phyloP scores from a whole-genome alignment of 192 early-diverging fungal genomes.

The Podila epicladia region DNA sequence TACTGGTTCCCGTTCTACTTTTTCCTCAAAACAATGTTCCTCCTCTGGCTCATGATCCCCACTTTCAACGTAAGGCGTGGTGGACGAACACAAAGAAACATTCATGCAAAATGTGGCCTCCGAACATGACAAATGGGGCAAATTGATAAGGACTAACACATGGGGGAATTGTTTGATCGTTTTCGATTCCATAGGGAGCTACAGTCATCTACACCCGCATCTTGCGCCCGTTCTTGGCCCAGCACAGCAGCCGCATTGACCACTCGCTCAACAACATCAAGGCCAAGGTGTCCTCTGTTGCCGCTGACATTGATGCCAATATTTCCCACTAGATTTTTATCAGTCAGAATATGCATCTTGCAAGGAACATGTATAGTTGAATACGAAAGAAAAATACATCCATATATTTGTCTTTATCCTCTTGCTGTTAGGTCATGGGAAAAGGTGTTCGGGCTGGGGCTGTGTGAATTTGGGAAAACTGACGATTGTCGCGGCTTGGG shows the following conservation, averaged over 20 bases:
- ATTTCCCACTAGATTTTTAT: conserved; percentile 6
- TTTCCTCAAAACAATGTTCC: conserved; percentile 84
- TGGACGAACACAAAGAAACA: background rate
- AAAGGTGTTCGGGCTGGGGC: background rate
- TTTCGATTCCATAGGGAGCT: conserved; percentile 69
- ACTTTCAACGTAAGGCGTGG: conserved; percentile 59
- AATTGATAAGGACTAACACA: background rate
- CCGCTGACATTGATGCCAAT: conserved; percentile 22
- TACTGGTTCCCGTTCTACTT: conserved; percentile 98
- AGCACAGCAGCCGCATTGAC: conserved; percentile 52
- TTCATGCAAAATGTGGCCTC: too few species aligned
- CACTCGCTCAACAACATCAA: conserved; percentile 15
- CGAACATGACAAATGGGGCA: background rate
- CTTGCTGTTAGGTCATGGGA: background rate
- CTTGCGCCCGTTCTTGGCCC: conserved; percentile 76
- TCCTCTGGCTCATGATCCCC: conserved; percentile 86
- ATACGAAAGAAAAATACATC: conserved; percentile 20
- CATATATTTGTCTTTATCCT: background rate
- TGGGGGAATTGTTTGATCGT: background rate
- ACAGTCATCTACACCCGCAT: conserved; percentile 76
- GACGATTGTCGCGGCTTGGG: background rate
- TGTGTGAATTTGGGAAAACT: background rate
- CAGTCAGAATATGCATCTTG: background rate
- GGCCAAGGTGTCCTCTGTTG: conserved; percentile 34
- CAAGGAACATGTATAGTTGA: background rate